phyloP scores from a whole-genome alignment of 129 eudicot genomes.

The Lactuca sativa region DNA sequence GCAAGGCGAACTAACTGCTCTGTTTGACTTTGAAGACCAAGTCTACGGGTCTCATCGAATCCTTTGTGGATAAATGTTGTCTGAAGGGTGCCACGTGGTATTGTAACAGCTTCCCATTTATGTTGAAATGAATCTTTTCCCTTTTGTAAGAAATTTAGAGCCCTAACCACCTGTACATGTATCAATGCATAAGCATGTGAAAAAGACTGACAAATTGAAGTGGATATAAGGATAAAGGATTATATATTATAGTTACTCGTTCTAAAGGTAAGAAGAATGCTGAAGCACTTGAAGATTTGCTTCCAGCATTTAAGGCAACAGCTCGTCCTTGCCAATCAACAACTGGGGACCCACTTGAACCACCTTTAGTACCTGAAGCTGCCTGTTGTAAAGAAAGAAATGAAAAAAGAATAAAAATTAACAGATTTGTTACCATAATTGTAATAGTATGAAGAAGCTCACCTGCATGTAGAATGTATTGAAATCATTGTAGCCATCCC shows the following conservation, averaged over 20 bases:
- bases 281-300: conserved; percentile 96
- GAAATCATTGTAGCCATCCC: conserved; percentile 99
- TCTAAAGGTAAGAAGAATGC: conserved; percentile 94
- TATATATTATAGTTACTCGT: conserved; percentile 47
- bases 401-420: not conserved
- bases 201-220: not conserved
- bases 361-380: conserved; percentile 99
- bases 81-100: conserved; percentile 99
- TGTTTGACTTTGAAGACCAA: conserved; percentile 78
- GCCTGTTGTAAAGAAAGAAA: conserved; percentile 50
- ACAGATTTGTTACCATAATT: not conserved
- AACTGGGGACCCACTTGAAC: conserved; percentile 99
- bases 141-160: conserved; percentile 63
- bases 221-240: not conserved
- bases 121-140: conserved; percentile 65
- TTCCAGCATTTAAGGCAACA: conserved; percentile 96
- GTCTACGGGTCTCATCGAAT: conserved; percentile 94
- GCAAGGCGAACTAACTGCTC: conserved; percentile 93
- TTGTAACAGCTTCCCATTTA: conserved; percentile 79
- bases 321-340: conserved; percentile 97
- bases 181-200: no score
- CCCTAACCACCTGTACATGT: conserved; percentile 79
- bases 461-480: conserved; percentile 99
- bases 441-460: conserved; percentile 26
- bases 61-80: conserved; percentile 91